These are phyloP conservation scores for Coniosporium tulheliwenetii DNA, from an alignment of 2,329 filamentous ascomycete genomes.

Conservation along the genomic window DNA sequence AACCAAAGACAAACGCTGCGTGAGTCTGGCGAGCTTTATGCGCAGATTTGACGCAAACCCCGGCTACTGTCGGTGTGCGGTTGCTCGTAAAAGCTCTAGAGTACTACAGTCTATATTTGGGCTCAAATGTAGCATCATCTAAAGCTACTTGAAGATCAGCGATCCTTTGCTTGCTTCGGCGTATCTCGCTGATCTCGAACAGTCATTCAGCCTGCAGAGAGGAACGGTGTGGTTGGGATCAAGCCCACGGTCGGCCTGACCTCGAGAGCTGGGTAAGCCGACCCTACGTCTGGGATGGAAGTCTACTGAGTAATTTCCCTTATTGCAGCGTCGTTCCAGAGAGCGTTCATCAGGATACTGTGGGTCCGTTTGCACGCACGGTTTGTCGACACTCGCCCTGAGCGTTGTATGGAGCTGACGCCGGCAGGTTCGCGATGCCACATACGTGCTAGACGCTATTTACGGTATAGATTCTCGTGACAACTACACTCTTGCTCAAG, in stretches of 20 bases:
- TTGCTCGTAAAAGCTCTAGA: no score
- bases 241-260: constrained; percentile 64
- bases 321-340: constrained; percentile 39
- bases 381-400: no score
- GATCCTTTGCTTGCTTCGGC: no score
- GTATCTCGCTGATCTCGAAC: no score
- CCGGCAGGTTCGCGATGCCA: constrained; percentile 44
- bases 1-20: no score
- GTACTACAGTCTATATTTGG: no score
- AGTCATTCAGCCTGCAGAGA: constrained; percentile 55
- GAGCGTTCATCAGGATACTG: constrained; percentile 49
- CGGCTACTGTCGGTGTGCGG: no score
- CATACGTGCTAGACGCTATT: constrained; percentile 50
- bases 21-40: no score
- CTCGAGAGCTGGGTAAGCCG: constrained; percentile 31
- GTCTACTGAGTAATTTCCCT: background rate
- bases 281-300: background rate
- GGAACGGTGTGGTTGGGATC: constrained; percentile 55
- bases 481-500: constrained; percentile 48
- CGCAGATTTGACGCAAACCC: no score
- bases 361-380: constrained; percentile 52
- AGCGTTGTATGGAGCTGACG: no score
- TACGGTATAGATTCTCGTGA: constrained; percentile 48
- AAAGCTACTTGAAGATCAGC: no score
- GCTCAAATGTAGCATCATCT: no score